Evolutionary conservation across 441 rosid genomes (phyloP), one percentile per base, ranked within the genome.

Genomic region (Euphorbia celastroides): DNA sequence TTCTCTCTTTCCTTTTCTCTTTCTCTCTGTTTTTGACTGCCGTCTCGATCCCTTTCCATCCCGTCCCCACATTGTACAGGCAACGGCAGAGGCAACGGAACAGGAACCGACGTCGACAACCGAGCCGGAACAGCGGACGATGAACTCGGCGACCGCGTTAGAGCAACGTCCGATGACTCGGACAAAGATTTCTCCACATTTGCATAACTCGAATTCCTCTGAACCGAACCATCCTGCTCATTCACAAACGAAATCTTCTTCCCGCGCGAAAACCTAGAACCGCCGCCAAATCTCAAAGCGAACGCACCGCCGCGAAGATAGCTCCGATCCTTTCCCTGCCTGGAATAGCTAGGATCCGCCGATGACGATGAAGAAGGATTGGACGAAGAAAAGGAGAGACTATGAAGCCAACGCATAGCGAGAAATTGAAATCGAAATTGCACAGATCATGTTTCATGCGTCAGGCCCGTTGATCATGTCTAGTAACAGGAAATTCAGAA

Each of bases 391-490:
- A 77, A 84, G 44, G 84, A 74, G 55, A 82, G 71, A 67, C 73
- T 80, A 12, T 71, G 78, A 65, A 83, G 74, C 90, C 90, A 85
- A 69, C 93, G 93, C 93, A 88, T 88, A 74, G 72, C 78, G 71
- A 71, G 73, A 78, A 59, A 41, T 63, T 16, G 59, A 60, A 59
- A 41, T 63, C 10, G 59, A 60, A 32, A 17, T 32, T 31, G 41
- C 0, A 26, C 60, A 8, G 51, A 60, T 50, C 46, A 59, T 60
- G 57, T 17, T 60, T n/a, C 46, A 55, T 3, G 0, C 19, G 22
- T 12, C 46, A 42, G 6, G 0, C 19, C 46, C 50, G 16, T 25
- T 52, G 8, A 52, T 60, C 63, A 60, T 34, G 28, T 20, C 27
- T 60, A 0, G 20, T 5, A 28, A 3, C 27, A 14, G 41, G 22